These are phyloP conservation scores for Colletotrichum nymphaeae DNA, from an alignment of 2,329 filamentous ascomycete genomes.

Conservation along the genomic window DNA sequence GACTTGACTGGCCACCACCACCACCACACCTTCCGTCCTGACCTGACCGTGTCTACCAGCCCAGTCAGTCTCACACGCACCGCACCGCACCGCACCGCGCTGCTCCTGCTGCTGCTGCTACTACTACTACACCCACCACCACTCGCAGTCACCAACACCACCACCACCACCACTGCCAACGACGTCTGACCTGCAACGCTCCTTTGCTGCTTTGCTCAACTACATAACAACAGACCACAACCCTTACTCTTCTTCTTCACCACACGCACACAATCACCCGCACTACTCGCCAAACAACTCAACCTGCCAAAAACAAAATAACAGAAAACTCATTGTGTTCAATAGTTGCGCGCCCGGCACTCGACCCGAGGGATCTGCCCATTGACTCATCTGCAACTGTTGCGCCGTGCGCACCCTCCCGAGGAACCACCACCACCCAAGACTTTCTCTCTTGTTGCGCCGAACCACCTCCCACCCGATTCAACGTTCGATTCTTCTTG, in stretches of 20 bases:
- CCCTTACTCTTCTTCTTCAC: background rate
- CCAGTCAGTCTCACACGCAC: conserved; percentile 23
- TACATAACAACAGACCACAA: conserved; percentile 16
- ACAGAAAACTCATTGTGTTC: conserved; percentile 3
- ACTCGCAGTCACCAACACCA: conserved; percentile 1
- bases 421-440: background rate
- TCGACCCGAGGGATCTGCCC: background rate
- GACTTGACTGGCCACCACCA: conserved; percentile 29
- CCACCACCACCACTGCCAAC: background rate
- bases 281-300: background rate
- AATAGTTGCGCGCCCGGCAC: background rate
- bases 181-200: conserved; percentile 6
- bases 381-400: conserved; percentile 34
- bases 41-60: conserved; percentile 12
- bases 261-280: background rate
- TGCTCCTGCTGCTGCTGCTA: conserved; percentile 2
- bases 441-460: conserved; percentile 17
- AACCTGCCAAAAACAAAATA: background rate
- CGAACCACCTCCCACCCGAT: conserved; percentile 27
- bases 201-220: conserved; percentile 7
- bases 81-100: background rate
- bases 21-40: conserved; percentile 13
- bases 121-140: conserved; percentile 2
- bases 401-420: conserved; percentile 29
- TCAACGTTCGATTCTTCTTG: conserved; percentile 23